Evolutionary conservation across 1,284 basidiomycete genomes (phyloP), one percentile per base, ranked within the genome.

Genomic region (Moniliella sp.): DNA sequence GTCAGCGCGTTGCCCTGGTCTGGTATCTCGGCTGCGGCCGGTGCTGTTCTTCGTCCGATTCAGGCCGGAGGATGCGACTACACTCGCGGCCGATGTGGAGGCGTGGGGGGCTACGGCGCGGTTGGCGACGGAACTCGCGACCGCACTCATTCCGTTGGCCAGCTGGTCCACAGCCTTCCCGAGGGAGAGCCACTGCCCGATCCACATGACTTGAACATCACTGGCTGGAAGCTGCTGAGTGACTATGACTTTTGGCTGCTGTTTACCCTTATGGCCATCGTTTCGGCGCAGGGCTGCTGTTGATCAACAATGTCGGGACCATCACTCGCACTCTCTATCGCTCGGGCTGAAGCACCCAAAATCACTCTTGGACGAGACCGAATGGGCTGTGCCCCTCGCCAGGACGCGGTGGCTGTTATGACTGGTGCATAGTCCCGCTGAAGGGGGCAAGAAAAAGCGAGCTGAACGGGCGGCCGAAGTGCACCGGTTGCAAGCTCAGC

Each of bases 281-380:
- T 86, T 38, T 75, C 74, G 84, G 84, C 10, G 81, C 76, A 1
- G 83, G 84, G 0, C 47, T 93, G 17, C 80, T 84, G 74, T 86
- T 78, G 50, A 91, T 91, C 64, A 88, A 88, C 63, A 91, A 91
- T 45, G 81, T 82, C 13, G 83, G 83, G n/a, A 76, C 77, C 0
- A 81, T 91, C 55, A 74, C 83, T 0, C 75, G 79, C 54, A 79
- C 79, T 0, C 66, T 91, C 9, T 80, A 74, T n/a, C n/a, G n/a
- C n/a, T n/a, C n/a, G n/a, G n/a, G n/a, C n/a, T n/a, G n/a, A n/a
- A n/a, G n/a, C n/a, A n/a, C n/a, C n/a, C n/a, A n/a, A n/a, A n/a
- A n/a, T n/a, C n/a, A n/a, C n/a, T n/a, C n/a, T n/a, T n/a, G n/a
- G n/a, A n/a, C n/a, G n/a, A n/a, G n/a, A n/a, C n/a, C n/a, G n/a